These are phyloP conservation scores for Botryobasidium botryosum DNA, from an alignment of 768 basidiomycete species.

Conservation along the genomic window DNA sequence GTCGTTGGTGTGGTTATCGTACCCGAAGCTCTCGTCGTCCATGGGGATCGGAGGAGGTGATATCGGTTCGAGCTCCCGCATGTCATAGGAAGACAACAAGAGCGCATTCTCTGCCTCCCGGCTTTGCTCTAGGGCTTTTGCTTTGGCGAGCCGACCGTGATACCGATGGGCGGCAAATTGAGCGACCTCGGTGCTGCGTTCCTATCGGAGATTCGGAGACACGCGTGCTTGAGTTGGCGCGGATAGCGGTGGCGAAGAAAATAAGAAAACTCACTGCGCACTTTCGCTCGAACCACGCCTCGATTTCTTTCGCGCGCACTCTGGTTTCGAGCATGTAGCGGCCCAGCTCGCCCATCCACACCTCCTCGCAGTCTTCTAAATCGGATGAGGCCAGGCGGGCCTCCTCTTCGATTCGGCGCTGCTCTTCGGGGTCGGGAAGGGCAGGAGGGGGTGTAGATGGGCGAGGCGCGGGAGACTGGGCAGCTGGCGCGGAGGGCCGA, in stretches of 20 bases:
- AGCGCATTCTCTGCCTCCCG: constrained; percentile 12
- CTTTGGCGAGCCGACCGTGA: constrained; percentile 1
- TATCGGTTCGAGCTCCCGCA: too few species aligned
- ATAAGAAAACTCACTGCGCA: constrained; percentile 31
- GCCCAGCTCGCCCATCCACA: constrained; percentile 55
- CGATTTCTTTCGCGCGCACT: constrained; percentile 54
- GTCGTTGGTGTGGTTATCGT: constrained; percentile 3
- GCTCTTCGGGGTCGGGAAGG: not conserved
- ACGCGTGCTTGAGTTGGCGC: not conserved
- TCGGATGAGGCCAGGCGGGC: constrained; percentile 38
- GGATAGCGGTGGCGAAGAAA: constrained; percentile 19
- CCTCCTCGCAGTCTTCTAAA: constrained; percentile 61
- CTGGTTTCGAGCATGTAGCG: constrained; percentile 57
- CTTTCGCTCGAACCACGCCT: constrained; percentile 54
- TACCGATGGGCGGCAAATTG: not conserved
- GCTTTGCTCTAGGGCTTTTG: constrained; percentile 2
- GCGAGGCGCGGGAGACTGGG: not conserved
- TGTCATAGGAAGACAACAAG: not conserved
- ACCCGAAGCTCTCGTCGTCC: constrained; percentile 6
- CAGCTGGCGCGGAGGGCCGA: too few species aligned
- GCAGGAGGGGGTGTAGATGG: not conserved
- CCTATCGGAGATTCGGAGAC: constrained; percentile 1
- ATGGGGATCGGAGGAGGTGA: not conserved
- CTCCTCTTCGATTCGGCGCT: not conserved
- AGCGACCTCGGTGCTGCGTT: not conserved